Evolutionary conservation across 2,329 filamentous ascomycete genomes (phyloP).

Genomic region (Cryphonectria parasitica): DNA sequence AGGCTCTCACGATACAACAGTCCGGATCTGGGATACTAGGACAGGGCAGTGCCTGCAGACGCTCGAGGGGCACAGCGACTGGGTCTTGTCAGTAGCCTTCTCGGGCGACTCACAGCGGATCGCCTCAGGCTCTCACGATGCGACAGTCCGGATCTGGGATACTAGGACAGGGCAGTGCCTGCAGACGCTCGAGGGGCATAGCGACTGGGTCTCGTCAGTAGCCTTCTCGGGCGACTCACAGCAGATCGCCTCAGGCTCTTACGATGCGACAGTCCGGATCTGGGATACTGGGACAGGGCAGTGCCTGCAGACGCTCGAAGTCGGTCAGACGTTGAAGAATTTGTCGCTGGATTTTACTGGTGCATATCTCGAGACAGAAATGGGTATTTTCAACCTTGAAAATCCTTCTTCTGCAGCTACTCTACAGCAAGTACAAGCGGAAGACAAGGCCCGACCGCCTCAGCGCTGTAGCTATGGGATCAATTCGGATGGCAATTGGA

Average conservation of each 20-base stretch:
- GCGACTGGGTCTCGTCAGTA: neutral
- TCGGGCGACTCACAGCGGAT: neutral
- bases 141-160: neutral
- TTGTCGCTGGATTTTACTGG: neutral
- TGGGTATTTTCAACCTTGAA: slow-evolving; percentile 9
- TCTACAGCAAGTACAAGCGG: neutral
- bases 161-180: slow-evolving; percentile 8
- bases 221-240: slow-evolving; percentile 17
- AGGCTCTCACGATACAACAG: neutral
- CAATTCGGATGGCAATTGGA: neutral
- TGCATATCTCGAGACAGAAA: neutral
- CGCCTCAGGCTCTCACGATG: neutral
- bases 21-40: neutral
- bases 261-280: neutral
- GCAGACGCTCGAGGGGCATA: too few species aligned
- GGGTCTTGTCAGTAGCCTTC: neutral
- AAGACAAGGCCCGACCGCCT: neutral
- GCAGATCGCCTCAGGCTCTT: slow-evolving; percentile 3
- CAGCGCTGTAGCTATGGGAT: slow-evolving; percentile 1
- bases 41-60: neutral
- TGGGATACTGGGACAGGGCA: slow-evolving; percentile 15
- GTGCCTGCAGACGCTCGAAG: slow-evolving; percentile 5
- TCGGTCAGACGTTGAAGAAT: too few species aligned
- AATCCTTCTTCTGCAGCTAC: neutral
- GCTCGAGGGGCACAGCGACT: neutral